phyloP scores from a whole-genome alignment of 2,329 filamentous ascomycete species.

The Colletotrichum cuscutae region DNA sequence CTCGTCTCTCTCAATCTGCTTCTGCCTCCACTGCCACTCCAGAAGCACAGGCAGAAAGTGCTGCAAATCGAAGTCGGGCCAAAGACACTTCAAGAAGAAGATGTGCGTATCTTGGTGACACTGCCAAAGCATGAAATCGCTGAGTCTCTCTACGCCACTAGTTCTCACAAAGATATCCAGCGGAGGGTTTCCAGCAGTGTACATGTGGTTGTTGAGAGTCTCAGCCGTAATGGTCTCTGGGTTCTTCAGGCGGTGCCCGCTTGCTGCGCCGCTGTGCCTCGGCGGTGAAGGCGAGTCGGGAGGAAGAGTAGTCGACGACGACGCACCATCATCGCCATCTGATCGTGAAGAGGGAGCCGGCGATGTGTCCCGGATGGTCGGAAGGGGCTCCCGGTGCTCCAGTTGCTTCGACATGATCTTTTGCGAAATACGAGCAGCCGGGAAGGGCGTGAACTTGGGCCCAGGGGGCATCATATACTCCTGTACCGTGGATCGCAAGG shows the following conservation, averaged over 20 bases:
- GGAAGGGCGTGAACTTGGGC: constrained; percentile 78
- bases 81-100: constrained; percentile 90
- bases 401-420: constrained; percentile 80
- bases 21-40: constrained; percentile 83
- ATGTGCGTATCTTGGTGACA: constrained; percentile 93
- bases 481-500: constrained; percentile 86
- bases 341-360: constrained; percentile 57
- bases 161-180: constrained; percentile 92
- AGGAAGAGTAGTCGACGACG: constrained; percentile 69
- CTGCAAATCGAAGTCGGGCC: constrained; percentile 97
- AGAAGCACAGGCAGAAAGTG: constrained; percentile 91
- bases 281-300: constrained; percentile 62
- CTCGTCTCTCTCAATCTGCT: constrained; percentile 65
- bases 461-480: constrained; percentile 82
- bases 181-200: constrained; percentile 86
- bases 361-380: constrained; percentile 61
- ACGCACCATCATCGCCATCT: constrained; percentile 61
- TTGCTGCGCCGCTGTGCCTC: constrained; percentile 31
- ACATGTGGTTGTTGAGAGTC: constrained; percentile 86
- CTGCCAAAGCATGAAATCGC: constrained; percentile 99
- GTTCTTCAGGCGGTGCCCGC: constrained; percentile 55
- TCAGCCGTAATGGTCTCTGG: constrained; percentile 88
- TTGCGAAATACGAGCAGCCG: constrained; percentile 85
- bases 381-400: constrained; percentile 55
- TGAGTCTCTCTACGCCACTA: constrained; percentile 90